Percentiles rank a stretch among this genome's conserved stretches.
Evolutionary conservation across 345 rosid species (phyloP).

Genomic region (Acer negundo): DNA sequence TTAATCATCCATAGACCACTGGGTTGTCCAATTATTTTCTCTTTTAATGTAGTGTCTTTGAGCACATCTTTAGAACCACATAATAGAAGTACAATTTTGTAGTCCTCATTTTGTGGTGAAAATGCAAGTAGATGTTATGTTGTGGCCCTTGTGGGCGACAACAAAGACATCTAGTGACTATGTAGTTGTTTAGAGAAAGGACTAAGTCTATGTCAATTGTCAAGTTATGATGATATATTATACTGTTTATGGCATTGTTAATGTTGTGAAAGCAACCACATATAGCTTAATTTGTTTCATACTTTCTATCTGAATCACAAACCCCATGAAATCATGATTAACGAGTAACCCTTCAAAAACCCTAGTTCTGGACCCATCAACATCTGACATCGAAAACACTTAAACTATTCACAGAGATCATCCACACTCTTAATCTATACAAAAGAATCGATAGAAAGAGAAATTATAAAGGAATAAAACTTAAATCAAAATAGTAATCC

Average conservation of each 20-base stretch:
- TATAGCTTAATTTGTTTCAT: slow-evolving; percentile 30
- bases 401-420: no score
- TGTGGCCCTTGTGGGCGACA: no score
- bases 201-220: neutral
- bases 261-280: slow-evolving; percentile 45
- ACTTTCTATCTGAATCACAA: slow-evolving; percentile 18
- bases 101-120: neutral
- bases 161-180: neutral
- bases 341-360: slow-evolving; percentile 28
- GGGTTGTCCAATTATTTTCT: neutral
- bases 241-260: slow-evolving; percentile 24
- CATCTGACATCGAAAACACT: slow-evolving; percentile 69
- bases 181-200: neutral
- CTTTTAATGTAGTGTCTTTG: no score
- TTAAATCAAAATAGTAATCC: no score
- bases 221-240: neutral
- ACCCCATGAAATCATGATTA: slow-evolving; percentile 36
- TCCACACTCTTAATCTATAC: no score
- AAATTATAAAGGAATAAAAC: no score
- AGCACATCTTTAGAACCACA: neutral
- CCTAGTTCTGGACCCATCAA: slow-evolving; percentile 65
- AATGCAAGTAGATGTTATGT: neutral
- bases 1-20: neutral
- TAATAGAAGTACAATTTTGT: neutral
- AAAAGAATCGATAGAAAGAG: no score